Evolutionary conservation across 345 rosid genomes (phyloP).

Genomic region (Ailanthus altissimus): DNA sequence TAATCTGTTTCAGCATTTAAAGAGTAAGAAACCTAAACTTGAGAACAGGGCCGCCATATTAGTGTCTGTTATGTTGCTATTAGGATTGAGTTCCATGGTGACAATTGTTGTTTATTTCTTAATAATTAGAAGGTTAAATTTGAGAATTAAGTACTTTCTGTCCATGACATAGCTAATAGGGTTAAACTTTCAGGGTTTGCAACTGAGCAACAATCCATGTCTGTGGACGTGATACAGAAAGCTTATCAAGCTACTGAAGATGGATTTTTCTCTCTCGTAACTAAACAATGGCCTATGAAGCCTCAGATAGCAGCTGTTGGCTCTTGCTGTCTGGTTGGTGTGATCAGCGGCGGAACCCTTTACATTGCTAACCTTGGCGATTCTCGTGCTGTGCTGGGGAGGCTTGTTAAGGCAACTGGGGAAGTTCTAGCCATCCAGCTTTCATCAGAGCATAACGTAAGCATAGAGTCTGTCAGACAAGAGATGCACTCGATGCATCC

Average conservation of each 20-base stretch:
- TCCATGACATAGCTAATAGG: background rate
- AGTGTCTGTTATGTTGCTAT: background rate
- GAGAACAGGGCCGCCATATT: background rate
- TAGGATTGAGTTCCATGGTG: background rate
- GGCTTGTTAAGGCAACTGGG: conserved; percentile 76
- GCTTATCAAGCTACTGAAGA: conserved; percentile 97
- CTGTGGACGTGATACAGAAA: conserved; percentile 75
- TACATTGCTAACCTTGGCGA: conserved; percentile 92
- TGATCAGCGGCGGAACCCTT: conserved; percentile 71
- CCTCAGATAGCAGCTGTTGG: conserved; percentile 99
- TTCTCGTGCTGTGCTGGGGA: conserved; percentile 95
- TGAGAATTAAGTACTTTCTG: background rate
- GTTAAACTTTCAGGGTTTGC: conserved; percentile 54
- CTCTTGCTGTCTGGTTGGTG: conserved; percentile 89
- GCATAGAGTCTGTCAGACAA: conserved; percentile 84
- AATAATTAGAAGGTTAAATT: background rate
- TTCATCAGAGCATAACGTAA: conserved; percentile 84
- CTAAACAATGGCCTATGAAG: conserved; percentile 88
- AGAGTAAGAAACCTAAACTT: conserved; percentile 51
- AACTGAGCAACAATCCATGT: conserved; percentile 78
- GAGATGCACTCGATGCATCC: conserved; percentile 91
- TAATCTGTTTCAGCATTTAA: conserved; percentile 84
- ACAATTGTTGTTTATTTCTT: background rate
- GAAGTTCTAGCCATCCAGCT: conserved; percentile 87
- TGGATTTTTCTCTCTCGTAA: conserved; percentile 80